Evolutionary conservation across 2,329 filamentous ascomycete species (phyloP).

Genomic region (Fusarium succisae): DNA sequence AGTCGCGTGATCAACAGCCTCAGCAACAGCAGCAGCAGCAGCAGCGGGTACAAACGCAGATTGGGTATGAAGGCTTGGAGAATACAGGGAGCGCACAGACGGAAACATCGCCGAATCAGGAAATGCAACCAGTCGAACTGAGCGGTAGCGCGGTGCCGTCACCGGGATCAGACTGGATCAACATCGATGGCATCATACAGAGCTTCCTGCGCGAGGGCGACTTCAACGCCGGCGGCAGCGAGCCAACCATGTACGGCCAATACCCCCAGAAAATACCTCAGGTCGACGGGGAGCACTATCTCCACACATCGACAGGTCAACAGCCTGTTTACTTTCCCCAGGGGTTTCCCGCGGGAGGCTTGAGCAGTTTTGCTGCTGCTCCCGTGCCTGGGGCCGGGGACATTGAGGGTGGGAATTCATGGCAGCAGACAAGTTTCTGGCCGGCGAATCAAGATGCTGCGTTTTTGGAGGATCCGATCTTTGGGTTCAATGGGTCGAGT

Average conservation of each 20-base stretch:
- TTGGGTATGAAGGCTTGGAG: not conserved
- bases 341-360: slow-evolving; percentile 14
- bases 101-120: not conserved
- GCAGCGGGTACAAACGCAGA: not conserved
- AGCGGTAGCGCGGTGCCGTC: slow-evolving; percentile 1
- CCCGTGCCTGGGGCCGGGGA: not conserved
- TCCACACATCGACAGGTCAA: not conserved
- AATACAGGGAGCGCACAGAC: not conserved
- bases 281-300: slow-evolving; percentile 9
- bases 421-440: slow-evolving; percentile 15
- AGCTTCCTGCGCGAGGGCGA: slow-evolving; percentile 44
- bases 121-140: not conserved
- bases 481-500: slow-evolving; percentile 46
- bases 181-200: slow-evolving; percentile 51
- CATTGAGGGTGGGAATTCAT: slow-evolving; percentile 4
- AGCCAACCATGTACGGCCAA: not conserved
- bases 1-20: slow-evolving; percentile 3
- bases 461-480: slow-evolving; percentile 44
- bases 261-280: slow-evolving; percentile 11
- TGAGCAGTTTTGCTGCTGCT: not conserved
- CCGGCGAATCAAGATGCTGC: slow-evolving; percentile 15
- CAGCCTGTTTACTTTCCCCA: slow-evolving; percentile 13
- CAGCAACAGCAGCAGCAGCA: slow-evolving; percentile 5
- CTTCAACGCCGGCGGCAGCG: not conserved
- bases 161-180: slow-evolving; percentile 40